These are phyloP conservation scores for Gossypium australe DNA, from an alignment of 345 rosid species.

Conservation along the genomic window DNA sequence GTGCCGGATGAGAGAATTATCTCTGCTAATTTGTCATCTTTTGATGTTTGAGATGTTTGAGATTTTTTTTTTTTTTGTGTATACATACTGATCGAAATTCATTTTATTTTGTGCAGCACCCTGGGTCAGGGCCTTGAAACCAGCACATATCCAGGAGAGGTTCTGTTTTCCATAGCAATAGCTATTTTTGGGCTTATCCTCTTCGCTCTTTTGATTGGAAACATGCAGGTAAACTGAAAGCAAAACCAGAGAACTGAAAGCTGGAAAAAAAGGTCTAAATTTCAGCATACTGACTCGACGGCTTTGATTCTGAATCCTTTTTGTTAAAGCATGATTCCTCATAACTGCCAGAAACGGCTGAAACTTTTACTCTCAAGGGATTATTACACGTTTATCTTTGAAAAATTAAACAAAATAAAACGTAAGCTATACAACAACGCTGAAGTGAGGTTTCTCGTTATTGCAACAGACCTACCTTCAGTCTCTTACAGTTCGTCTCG, in stretches of 20 bases:
- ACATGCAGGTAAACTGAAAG: slow-evolving; percentile 52
- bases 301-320: background rate
- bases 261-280: no score
- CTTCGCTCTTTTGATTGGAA: slow-evolving; percentile 73
- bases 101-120: slow-evolving; percentile 39
- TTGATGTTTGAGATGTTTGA: background rate
- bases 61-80: background rate
- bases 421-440: background rate
- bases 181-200: slow-evolving; percentile 73
- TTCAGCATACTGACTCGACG: background rate
- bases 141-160: slow-evolving; percentile 66
- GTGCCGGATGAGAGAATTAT: background rate
- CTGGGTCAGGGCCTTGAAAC: slow-evolving; percentile 92
- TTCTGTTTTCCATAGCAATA: slow-evolving; percentile 67
- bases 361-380: background rate
- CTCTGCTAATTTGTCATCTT: background rate
- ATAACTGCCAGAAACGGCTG: background rate
- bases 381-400: background rate
- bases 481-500: slow-evolving; percentile 72
- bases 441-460: slow-evolving; percentile 2
- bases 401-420: background rate
- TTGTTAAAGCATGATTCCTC: background rate
- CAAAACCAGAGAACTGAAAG: no score
- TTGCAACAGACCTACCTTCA: slow-evolving; percentile 72
- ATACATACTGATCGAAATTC: background rate